phyloP scores from a whole-genome alignment of 2,329 filamentous ascomycete genomes.

The Incumbomyces delicatus region DNA sequence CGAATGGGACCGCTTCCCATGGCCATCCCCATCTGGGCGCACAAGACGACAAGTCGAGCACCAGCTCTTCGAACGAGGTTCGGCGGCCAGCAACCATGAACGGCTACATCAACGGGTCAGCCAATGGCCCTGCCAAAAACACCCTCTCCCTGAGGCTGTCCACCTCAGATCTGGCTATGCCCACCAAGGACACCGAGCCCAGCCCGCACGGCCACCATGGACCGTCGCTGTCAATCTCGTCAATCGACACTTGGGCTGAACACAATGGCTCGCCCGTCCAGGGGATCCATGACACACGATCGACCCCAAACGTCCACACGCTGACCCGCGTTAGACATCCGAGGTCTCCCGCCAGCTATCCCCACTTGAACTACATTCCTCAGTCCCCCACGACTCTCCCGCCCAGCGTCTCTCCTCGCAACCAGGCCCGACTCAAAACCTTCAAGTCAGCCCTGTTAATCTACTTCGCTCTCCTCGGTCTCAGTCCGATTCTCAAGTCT shows the following conservation, averaged over 20 bases:
- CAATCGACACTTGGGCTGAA: conserved; percentile 21
- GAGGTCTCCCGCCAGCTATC: conserved; percentile 24
- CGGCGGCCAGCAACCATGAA: conserved; percentile 23
- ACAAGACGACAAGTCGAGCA: conserved; percentile 29
- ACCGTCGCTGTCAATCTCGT: conserved; percentile 39
- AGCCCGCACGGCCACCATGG: conserved; percentile 31
- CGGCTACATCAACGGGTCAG: conserved; percentile 21
- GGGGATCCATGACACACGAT: conserved; percentile 12
- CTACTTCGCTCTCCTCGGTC: conserved; percentile 80
- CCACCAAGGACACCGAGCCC: conserved; percentile 20
- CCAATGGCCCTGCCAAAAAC: conserved; percentile 27
- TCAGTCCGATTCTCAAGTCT: conserved; percentile 92
- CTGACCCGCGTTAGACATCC: conserved; percentile 22
- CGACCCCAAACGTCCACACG: background rate
- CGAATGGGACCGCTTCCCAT: background rate
- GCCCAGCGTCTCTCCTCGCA: conserved; percentile 41
- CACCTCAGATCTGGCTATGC: conserved; percentile 27
- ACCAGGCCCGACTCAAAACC: conserved; percentile 61
- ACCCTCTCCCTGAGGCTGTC: conserved; percentile 36
- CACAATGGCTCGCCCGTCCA: too few relatives aligned
- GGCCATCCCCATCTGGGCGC: background rate
- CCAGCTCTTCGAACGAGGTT: conserved; percentile 28
- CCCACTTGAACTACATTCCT: conserved; percentile 20
- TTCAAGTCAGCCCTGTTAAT: conserved; percentile 89
- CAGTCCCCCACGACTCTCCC: conserved; percentile 26